These are phyloP conservation scores for Knufia fluminis DNA, from an alignment of 2,329 filamentous ascomycete genomes.

Conservation along the genomic window DNA sequence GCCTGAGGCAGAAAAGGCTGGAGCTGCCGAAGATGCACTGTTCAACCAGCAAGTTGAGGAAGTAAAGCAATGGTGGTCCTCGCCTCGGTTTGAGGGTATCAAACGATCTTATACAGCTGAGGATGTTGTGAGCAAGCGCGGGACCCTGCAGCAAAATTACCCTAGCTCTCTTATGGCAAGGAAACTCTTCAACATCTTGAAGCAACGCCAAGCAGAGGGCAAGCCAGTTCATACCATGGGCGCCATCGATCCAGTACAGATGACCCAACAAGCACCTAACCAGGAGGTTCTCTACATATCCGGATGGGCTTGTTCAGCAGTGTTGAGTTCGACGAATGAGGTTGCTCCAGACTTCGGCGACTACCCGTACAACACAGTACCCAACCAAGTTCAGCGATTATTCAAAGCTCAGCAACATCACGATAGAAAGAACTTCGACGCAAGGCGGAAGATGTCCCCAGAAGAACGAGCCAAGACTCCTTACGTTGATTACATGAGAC, in stretches of 20 bases:
- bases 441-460: constrained; percentile 64
- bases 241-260: constrained; percentile 96
- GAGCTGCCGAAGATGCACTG: constrained; percentile 71
- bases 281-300: constrained; percentile 95
- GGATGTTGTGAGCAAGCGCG: constrained; percentile 88
- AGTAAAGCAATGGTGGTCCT: constrained; percentile 84
- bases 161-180: constrained; percentile 90
- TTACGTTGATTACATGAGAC: constrained; percentile 84
- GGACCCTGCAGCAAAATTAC: constrained; percentile 76
- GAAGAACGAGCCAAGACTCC: constrained; percentile 66
- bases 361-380: constrained; percentile 98
- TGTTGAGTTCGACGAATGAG: constrained; percentile 89
- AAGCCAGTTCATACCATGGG: constrained; percentile 96
- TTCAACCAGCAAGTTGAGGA: constrained; percentile 76
- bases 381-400: constrained; percentile 91
- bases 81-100: constrained; percentile 76
- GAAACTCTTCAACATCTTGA: constrained; percentile 85
- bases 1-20: constrained; percentile 65
- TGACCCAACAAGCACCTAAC: constrained; percentile 95
- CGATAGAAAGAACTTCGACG: constrained; percentile 90
- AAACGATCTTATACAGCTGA: constrained; percentile 82
- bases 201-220: constrained; percentile 65
- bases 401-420: constrained; percentile 97
- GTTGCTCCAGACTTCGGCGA: constrained; percentile 97
- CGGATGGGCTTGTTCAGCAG: constrained; percentile 92